phyloP scores from a whole-genome alignment of 2,329 filamentous ascomycete species.

The Penicillium hordei region DNA sequence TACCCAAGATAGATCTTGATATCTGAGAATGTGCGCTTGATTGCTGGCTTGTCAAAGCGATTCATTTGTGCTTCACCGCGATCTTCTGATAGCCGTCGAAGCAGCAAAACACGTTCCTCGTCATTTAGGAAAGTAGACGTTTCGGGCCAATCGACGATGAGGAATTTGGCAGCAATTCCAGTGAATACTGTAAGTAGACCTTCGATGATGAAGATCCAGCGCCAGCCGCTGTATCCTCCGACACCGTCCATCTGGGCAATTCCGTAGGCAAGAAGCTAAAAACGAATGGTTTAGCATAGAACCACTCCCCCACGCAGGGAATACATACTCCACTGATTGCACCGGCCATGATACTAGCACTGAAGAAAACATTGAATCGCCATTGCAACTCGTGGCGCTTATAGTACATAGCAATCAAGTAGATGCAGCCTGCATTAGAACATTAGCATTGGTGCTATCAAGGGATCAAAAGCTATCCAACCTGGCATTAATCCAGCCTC shows the following conservation, averaged over 20 bases:
- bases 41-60: conserved; percentile 51
- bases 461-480: conserved; percentile 5
- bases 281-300: not conserved
- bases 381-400: conserved; percentile 43
- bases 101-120: conserved; percentile 47
- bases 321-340: conserved; percentile 40
- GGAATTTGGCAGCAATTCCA: conserved; percentile 52
- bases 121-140: conserved; percentile 48
- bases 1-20: conserved; percentile 41
- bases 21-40: conserved; percentile 49
- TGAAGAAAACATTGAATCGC: conserved; percentile 39
- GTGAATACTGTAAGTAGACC: conserved; percentile 50
- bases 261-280: conserved; percentile 43
- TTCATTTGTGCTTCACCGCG: conserved; percentile 53
- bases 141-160: conserved; percentile 48
- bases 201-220: conserved; percentile 54
- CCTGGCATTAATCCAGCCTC: conserved; percentile 43
- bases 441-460: not conserved
- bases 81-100: conserved; percentile 45
- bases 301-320: not conserved
- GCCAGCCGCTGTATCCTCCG: conserved; percentile 43
- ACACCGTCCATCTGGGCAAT: conserved; percentile 44
- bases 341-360: conserved; percentile 40
- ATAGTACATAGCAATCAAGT: conserved; percentile 42
- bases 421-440: conserved; percentile 29